Percentiles rank a stretch among this genome's conserved stretches.
Conservation (phyloP, 192 early-diverging fungal species). For the Chytriomyces sp. region DNA sequence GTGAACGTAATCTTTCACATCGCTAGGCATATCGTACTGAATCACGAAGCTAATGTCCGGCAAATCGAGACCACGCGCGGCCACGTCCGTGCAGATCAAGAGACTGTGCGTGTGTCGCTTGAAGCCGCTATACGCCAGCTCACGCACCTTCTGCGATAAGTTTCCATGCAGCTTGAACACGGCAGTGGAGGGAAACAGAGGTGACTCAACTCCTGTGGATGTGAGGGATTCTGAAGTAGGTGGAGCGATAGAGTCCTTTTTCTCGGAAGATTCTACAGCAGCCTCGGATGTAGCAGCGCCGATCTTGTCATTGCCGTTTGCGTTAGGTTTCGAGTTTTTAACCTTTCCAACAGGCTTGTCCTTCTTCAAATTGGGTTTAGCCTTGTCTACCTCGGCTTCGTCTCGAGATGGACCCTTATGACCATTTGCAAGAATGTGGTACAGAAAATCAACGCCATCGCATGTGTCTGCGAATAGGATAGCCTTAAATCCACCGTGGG, state of each 20-base stretch:
- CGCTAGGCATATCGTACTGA: conserved; percentile 96
- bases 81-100: conserved; percentile 95
- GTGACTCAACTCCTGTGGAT: conserved; percentile 49
- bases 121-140: conserved; percentile 75
- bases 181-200: conserved; percentile 66
- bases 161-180: conserved; percentile 90
- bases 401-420: conserved; percentile 49
- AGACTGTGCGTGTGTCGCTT: conserved; percentile 61
- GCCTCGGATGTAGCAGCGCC: background rate
- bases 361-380: too few species aligned
- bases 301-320: conserved; percentile 2
- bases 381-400: conserved; percentile 43
- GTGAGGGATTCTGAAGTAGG: conserved; percentile 26
- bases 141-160: conserved; percentile 78
- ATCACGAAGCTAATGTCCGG: conserved; percentile 90
- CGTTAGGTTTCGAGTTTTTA: conserved; percentile 44
- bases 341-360: conserved; percentile 9
- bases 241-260: conserved; percentile 31
- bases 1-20: conserved; percentile 94
- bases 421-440: conserved; percentile 74
- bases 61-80: conserved; percentile 95
- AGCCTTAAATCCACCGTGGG: conserved; percentile 58
- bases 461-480: conserved; percentile 94
- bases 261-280: conserved; percentile 12
- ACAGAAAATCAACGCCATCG: conserved; percentile 95